Percentiles rank a stretch among this genome's conserved stretches.
phyloP scores from a whole-genome alignment of 805 yeast species.

The Cyberlindnera galapagoensis region DNA sequence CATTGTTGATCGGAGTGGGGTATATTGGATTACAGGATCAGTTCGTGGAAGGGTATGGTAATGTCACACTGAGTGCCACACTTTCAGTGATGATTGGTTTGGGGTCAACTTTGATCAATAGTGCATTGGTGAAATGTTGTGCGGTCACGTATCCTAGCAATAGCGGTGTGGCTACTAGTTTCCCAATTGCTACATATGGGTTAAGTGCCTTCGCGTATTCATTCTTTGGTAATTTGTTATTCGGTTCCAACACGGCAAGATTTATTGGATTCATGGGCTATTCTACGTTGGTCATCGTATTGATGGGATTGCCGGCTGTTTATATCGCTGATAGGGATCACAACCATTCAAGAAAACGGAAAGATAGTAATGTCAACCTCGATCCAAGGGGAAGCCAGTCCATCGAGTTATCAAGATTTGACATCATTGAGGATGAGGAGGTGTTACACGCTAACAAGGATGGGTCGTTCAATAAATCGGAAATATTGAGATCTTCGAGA shows the following conservation, averaged over 20 bases:
- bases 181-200: constrained; percentile 72
- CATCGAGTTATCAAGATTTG: too few relatives aligned
- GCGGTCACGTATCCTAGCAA: constrained; percentile 61
- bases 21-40: constrained; percentile 50
- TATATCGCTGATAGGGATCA: constrained; percentile 16
- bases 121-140: constrained; percentile 66
- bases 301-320: constrained; percentile 42
- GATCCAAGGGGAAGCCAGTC: too few relatives aligned
- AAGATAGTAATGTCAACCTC: too few relatives aligned
- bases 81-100: constrained; percentile 53
- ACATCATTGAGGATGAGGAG: too few relatives aligned
- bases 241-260: constrained; percentile 51
- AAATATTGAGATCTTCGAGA: constrained; percentile 23
- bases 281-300: constrained; percentile 34
- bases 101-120: constrained; percentile 62
- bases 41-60: constrained; percentile 34
- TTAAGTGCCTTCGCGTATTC: constrained; percentile 67
- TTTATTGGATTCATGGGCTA: constrained; percentile 32
- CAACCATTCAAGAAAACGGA: too few relatives aligned
- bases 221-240: constrained; percentile 42
- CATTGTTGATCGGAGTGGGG: constrained; percentile 42
- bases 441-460: too few relatives aligned
- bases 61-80: constrained; percentile 35
- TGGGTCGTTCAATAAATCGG: constrained; percentile 7
- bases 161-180: constrained; percentile 68